phyloP scores from a whole-genome alignment of 1,284 basidiomycete species.

The Cutaneotrichosporon cutaneum region DNA sequence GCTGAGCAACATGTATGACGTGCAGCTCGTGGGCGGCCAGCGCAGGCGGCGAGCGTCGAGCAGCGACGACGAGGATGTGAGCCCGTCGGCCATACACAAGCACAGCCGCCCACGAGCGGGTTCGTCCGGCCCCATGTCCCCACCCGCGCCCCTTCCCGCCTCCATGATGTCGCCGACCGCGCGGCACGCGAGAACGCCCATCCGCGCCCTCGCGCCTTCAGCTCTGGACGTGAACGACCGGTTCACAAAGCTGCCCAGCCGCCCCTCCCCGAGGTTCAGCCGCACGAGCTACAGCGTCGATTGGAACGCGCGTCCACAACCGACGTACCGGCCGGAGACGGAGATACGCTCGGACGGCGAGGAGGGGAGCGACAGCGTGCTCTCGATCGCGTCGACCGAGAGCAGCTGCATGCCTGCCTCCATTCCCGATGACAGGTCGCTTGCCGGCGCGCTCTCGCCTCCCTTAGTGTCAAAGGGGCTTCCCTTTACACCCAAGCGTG shows the following conservation, averaged over 20 bases:
- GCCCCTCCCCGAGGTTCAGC: constrained; percentile 29
- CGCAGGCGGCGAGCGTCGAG: constrained; percentile 9
- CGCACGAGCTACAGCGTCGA: constrained; percentile 29
- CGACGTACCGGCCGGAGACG: neutral
- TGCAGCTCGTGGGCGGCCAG: constrained; percentile 27
- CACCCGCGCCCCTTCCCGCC: neutral
- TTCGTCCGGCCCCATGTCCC: constrained; percentile 6
- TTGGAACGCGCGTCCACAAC: constrained; percentile 14
- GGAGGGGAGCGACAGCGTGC: constrained; percentile 13
- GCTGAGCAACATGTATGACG: constrained; percentile 49
- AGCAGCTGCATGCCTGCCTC: constrained; percentile 17
- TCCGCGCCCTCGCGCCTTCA: constrained; percentile 3
- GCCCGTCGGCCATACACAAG: neutral
- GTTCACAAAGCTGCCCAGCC: constrained; percentile 42
- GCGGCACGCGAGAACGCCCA: neutral
- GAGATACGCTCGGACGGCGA: constrained; percentile 18
- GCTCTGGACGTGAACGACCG: constrained; percentile 29
- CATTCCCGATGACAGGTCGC: constrained; percentile 13
- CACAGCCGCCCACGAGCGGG: constrained; percentile 11
- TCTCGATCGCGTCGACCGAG: constrained; percentile 12
- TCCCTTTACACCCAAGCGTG: constrained; percentile 20
- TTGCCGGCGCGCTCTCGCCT: neutral
- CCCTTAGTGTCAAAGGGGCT: neutral
- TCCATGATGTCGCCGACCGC: neutral
- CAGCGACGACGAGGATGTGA: constrained; percentile 14